Base-by-base conservation (phyloP, 139 green algal species). In the Coccomyxa sp. region DNA sequence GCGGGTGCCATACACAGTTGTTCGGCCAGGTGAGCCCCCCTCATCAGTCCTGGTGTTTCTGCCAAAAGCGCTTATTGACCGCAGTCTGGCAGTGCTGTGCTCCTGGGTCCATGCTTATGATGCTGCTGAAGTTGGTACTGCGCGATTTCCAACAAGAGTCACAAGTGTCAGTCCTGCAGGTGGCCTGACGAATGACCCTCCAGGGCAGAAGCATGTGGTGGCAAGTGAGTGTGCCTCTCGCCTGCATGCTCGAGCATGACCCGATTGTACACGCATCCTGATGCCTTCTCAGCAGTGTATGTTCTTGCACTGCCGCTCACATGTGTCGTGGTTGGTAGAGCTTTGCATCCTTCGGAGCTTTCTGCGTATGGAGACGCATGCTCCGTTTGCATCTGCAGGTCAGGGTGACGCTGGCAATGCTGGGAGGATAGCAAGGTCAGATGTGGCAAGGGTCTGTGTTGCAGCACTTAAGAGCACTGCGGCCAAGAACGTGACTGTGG, bases 371-470 rank as follows among this genome's bases (percentile, higher is more conserved):
- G n/a, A n/a, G 50, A 64, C 27, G 50, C 50, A 31, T 27, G 22
- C 50, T 64, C 50, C 27, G 3, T 64, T 12, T 64, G 50, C 38
- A 6, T 40, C 39, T 74, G 44, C 87, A 86, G 81, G 40, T 35
- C 88, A 92, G 74, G 85, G 87, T 24, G 87, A 91, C 71, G 39
- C 68, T 37, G 58, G 38, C n/a, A n/a, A n/a, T 22, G n/a, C 44
- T 24, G 86, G 86, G 7, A 22, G 75, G 27, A 72, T 90, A 9
- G 44, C 73, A 7, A 83, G 90, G 14, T 88, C 89, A 10, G 90
- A 94, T 70, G 89, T 94, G 64, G 90, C 89, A 27, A 85, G 83
- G 0, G 83, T 94, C 44, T 87, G 79, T 36, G 84, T 89, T 10
- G 89, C 83, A 22, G 89, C 90, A 2, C 78, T 94, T 6, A 74